phyloP scores from a whole-genome alignment of 2,329 filamentous ascomycete genomes.

The Colletotrichum siamense region DNA sequence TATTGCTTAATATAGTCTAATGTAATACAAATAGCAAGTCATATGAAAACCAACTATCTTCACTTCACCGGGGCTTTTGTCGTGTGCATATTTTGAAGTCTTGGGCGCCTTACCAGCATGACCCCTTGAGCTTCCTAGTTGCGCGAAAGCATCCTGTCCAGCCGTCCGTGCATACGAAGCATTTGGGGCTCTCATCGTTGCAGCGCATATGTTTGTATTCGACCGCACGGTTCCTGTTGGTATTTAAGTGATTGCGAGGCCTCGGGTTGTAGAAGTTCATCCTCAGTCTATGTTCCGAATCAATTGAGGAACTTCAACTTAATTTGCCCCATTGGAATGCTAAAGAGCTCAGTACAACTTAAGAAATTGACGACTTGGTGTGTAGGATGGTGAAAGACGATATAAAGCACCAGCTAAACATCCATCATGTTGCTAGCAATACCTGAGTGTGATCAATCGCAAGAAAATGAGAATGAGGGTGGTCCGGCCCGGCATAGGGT shows the following conservation, averaged over 20 bases:
- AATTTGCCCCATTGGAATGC: neutral
- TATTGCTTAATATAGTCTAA: constrained; percentile 3
- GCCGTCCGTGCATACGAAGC: too few species aligned
- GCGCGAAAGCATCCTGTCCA: too few species aligned
- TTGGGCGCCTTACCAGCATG: neutral
- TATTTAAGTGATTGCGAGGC: neutral
- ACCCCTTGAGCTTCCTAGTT: too few species aligned
- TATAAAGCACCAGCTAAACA: neutral
- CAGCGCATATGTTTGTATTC: neutral
- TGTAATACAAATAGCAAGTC: neutral
- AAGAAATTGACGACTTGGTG: neutral
- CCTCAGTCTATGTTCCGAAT: too few species aligned
- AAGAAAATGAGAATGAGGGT: neutral
- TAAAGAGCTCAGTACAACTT: neutral
- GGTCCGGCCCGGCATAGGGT: neutral
- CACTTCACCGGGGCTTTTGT: neutral
- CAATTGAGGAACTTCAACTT: neutral
- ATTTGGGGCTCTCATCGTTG: neutral
- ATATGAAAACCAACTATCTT: neutral
- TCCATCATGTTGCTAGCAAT: neutral
- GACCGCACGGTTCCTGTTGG: neutral
- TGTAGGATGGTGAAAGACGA: neutral
- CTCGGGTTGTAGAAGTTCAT: neutral
- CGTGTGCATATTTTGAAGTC: neutral
- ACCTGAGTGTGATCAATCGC: neutral